Evolutionary conservation across 2,329 filamentous ascomycete species (phyloP).

Genomic region (Cladosporium sp.): DNA sequence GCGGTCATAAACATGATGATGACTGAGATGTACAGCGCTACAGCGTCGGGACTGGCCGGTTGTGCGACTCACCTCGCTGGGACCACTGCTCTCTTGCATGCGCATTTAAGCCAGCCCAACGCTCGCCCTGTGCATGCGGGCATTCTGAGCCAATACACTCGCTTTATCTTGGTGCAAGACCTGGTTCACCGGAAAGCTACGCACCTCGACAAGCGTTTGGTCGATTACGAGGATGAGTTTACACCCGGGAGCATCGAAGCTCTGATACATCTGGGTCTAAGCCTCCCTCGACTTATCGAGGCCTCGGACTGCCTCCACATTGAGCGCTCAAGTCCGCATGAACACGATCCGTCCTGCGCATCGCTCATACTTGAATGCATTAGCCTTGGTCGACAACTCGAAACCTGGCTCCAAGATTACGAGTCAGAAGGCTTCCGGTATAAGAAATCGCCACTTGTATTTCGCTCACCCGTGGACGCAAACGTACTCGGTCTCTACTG

Average conservation of each 20-base stretch:
- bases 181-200: background rate
- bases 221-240: too few species aligned
- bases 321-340: background rate
- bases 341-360: too few species aligned
- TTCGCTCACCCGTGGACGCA: background rate
- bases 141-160: background rate
- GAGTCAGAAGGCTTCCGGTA: background rate
- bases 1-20: background rate
- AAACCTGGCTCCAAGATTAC: background rate
- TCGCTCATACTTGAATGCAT: background rate
- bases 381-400: background rate
- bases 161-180: background rate
- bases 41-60: background rate
- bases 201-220: background rate
- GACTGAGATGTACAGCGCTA: background rate
- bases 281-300: background rate
- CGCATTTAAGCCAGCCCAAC: background rate
- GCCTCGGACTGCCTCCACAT: background rate
- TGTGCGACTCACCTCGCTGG: conserved; percentile 3
- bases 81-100: background rate
- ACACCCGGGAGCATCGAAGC: background rate
- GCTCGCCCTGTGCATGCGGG: background rate
- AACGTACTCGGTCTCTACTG: conserved; percentile 1
- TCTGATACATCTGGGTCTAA: background rate
- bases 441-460: background rate